These are phyloP conservation scores for Agaricus sinodeliciosus DNA, from an alignment of 768 basidiomycete genomes.

Conservation along the genomic window DNA sequence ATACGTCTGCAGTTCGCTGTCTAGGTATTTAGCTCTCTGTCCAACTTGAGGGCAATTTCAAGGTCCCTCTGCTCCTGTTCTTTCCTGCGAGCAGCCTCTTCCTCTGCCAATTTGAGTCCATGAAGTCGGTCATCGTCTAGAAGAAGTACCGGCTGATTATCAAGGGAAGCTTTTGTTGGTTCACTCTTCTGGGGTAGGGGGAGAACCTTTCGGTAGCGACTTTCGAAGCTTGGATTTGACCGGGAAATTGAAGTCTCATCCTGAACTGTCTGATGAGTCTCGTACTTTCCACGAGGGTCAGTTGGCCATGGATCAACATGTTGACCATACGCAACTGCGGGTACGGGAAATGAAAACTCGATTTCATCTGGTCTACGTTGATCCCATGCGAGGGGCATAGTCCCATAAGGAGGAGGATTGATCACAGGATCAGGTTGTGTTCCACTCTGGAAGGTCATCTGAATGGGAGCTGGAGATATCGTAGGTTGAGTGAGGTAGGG, in stretches of 20 bases:
- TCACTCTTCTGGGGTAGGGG: slow-evolving; percentile 36
- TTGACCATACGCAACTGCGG: slow-evolving; percentile 16
- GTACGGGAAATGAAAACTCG: slow-evolving; percentile 27
- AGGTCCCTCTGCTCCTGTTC: slow-evolving; percentile 37
- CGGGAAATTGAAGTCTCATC: background rate
- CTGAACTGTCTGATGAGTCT: background rate
- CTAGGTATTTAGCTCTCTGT: slow-evolving; percentile 44
- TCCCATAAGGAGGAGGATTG: background rate
- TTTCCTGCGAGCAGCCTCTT: slow-evolving; percentile 28
- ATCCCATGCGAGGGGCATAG: background rate
- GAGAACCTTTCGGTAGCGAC: slow-evolving; percentile 47
- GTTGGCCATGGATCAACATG: slow-evolving; percentile 4
- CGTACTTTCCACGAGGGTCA: slow-evolving; percentile 5
- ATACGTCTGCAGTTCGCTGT: background rate
- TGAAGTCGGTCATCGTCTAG: slow-evolving; percentile 27
- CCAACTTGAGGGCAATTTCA: slow-evolving; percentile 47
- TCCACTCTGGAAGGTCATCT: background rate
- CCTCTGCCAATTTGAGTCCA: slow-evolving; percentile 29
- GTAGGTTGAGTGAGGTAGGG: slow-evolving; percentile 15
- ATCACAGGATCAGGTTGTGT: background rate
- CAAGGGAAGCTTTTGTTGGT: slow-evolving; percentile 8
- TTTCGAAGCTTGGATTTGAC: slow-evolving; percentile 33
- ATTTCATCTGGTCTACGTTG: slow-evolving; percentile 9
- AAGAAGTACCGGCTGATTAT: slow-evolving; percentile 11
- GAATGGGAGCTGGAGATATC: slow-evolving; percentile 11